Evolutionary conservation across 2,329 filamentous ascomycete genomes (phyloP), one percentile per base, ranked within the genome.

Genomic region (Orbilia blumenaviensis): DNA sequence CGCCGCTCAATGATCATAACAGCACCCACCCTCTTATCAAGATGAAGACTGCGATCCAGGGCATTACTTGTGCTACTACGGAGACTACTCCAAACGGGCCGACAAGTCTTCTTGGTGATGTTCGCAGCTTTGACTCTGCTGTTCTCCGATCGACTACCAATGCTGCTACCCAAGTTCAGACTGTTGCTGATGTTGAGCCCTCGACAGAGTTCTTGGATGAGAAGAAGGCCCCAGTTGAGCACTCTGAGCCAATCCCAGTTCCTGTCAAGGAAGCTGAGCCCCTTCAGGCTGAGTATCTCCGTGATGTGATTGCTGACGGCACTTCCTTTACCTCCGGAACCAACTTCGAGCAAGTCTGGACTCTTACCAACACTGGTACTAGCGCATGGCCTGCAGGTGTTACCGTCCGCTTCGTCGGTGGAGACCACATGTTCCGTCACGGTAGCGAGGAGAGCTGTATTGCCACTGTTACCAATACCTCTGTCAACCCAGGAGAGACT

Each of bases 1-100:
- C 89, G 80, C 95, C 95, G 6, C 86, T 86, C 78, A 94, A 96
- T 83, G 86, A 85, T 21, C 95, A 99, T 86, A 97, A 98, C 86
- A 90, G 89, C 83, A 96, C 94, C n/a, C 95, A 99, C 81, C 95
- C 95, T 27, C 86, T 99, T 80, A 93, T 99, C 86, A 97, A 97
- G 85, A 93, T 99, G 86, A 96, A 93, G 87, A 96, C 92, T 1
- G 92, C 94, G 8, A 91, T 99, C 56, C 91, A 92, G 79, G 91
- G 92, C 79, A 92, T 97, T 36, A 94, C 89, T 77, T 92, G 99
- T 62, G 94, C 89, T 58, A 98, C 94, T 7, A 87, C 91, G 63
- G 92, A 96, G 83, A 89, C 93, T 80, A 87, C 87, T 73, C 85
- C 89, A 88, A 74, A 84, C 83, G 46, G 87, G 91, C 78, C 79